A percentile compares a stretch with the other conserved stretches of the same genome.
Evolutionary conservation across 164 flowering plant genomes (phyloP).

Genomic region (Stephania cephalantha): DNA sequence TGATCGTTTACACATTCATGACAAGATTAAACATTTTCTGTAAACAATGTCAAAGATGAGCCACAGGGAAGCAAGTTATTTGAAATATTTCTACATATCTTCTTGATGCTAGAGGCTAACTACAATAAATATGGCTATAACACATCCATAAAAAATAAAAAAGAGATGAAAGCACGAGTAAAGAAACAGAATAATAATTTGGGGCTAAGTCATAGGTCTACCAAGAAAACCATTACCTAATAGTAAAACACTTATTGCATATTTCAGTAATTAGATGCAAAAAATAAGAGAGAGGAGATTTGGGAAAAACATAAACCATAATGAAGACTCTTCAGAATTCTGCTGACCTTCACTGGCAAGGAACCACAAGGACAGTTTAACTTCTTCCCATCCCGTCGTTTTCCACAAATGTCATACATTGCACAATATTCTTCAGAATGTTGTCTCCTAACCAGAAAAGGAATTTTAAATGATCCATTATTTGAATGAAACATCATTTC

Average conservation of each 20-base stretch:
- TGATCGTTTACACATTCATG: neutral
- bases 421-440: constrained; percentile 79
- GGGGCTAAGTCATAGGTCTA: neutral
- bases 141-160: neutral
- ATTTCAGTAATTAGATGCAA: neutral
- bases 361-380: constrained; percentile 74
- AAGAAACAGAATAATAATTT: neutral
- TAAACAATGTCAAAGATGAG: neutral
- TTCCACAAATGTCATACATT: constrained; percentile 90
- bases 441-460: constrained; percentile 33
- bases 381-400: constrained; percentile 74
- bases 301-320: neutral
- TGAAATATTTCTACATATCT: neutral
- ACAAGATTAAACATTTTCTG: neutral
- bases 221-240: neutral
- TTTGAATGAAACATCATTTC: neutral
- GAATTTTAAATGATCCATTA: neutral
- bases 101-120: neutral
- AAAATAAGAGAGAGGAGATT: neutral
- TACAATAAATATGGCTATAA: neutral
- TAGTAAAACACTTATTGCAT: neutral
- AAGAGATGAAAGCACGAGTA: neutral
- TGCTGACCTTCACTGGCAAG: constrained; percentile 67
- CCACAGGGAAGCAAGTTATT: neutral
- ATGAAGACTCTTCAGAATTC: neutral